These are phyloP conservation scores for Pseudotsuga menziesii DNA, from an alignment of 75 land plant species.

Conservation along the genomic window DNA sequence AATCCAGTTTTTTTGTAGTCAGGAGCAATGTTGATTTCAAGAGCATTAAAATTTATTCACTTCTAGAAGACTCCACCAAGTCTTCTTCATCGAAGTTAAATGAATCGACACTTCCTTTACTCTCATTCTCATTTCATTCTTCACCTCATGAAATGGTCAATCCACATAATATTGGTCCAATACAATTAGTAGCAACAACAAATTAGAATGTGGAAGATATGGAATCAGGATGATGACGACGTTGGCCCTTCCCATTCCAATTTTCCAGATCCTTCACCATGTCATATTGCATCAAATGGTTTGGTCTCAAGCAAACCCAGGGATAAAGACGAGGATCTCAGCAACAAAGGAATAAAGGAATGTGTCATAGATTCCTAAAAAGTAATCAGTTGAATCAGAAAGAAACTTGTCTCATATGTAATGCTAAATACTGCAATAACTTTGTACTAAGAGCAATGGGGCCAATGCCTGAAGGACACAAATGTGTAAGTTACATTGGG, in stretches of 20 bases:
- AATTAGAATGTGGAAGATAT: conserved; percentile 20
- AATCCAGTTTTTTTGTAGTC: background rate
- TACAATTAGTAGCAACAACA: conserved; percentile 14
- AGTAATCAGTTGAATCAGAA: conserved; percentile 76
- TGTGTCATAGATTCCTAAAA: conserved; percentile 72
- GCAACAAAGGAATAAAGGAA: conserved; percentile 66
- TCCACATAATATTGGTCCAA: background rate
- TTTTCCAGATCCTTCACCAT: background rate
- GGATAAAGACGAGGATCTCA: too few species aligned
- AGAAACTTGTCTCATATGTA: conserved; percentile 86
- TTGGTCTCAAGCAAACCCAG: background rate
- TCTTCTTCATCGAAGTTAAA: background rate
- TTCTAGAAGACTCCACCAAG: background rate
- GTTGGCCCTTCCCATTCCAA: conserved; percentile 4
- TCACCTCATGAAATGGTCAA: background rate
- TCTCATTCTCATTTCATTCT: background rate
- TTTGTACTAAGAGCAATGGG: conserved; percentile 95
- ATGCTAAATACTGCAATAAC: conserved; percentile 79
- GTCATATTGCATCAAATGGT: background rate
- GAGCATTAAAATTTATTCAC: background rate
- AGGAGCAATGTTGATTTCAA: background rate
- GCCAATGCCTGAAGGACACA: conserved; percentile 98
- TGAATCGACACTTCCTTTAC: background rate
- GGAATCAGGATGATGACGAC: conserved; percentile 15
- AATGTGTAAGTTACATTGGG: conserved; percentile 90